Conservation (phyloP, 306 rosid species). For the Cajanus cajan region DNA sequence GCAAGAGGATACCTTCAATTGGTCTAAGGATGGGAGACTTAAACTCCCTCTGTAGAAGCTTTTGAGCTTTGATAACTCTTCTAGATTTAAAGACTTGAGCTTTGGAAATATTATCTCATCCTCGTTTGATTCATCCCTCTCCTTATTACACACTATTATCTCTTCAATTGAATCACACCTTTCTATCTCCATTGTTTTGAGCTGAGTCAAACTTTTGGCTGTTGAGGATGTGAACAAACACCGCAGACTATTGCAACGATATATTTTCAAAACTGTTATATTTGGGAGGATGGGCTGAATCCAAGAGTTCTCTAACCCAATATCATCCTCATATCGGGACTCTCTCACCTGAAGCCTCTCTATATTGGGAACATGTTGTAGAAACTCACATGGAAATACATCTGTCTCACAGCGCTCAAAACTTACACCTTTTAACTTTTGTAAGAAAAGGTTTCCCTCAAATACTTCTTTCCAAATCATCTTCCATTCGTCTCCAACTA, state of each 20-base stretch:
- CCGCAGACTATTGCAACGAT: background rate
- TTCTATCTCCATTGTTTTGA: background rate
- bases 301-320: too few relatives aligned
- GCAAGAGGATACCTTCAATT: too few relatives aligned
- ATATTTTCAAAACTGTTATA: background rate
- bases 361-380: too few relatives aligned
- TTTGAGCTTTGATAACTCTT: background rate
- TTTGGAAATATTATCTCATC: background rate
- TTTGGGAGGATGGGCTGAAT: background rate
- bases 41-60: constrained; percentile 23
- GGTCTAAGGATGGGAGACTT: constrained; percentile 5
- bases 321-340: too few relatives aligned
- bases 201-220: constrained; percentile 19
- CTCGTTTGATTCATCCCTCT: background rate
- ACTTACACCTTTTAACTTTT: background rate
- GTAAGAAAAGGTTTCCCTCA: background rate
- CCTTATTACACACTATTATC: background rate
- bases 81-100: background rate
- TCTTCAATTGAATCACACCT: constrained; percentile 1
- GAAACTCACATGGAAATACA: background rate
- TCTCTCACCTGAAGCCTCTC: background rate
- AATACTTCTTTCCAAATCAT: background rate
- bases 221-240: constrained; percentile 10
- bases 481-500: background rate
- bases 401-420: background rate